Evolutionary conservation across 192 early-diverging fungal species (phyloP).

Genomic region (Coemansia umbellata): DNA sequence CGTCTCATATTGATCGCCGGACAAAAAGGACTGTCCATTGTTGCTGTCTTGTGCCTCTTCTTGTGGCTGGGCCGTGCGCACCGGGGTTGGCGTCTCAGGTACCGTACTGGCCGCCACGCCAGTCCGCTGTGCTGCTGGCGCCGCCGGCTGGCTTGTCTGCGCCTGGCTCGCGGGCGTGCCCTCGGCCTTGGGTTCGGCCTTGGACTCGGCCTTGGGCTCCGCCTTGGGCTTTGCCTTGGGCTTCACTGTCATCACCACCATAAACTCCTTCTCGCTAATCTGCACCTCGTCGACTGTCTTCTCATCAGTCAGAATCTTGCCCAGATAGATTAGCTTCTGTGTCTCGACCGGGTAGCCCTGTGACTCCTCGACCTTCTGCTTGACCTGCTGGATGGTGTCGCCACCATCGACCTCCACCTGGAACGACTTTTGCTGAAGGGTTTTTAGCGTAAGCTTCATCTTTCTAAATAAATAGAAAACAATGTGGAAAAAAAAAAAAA

Average conservation of each 20-base stretch:
- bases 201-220: conserved; percentile 23
- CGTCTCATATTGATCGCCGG: conserved; percentile 73
- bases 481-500: no score
- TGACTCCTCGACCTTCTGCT: conserved; percentile 67
- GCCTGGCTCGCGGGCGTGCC: conserved; percentile 33
- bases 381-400: conserved; percentile 69
- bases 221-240: conserved; percentile 35
- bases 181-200: conserved; percentile 3
- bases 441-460: conserved; percentile 86
- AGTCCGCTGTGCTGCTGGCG: conserved; percentile 39
- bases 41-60: neutral
- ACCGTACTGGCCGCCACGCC: conserved; percentile 16
- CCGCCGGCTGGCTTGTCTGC: conserved; percentile 34
- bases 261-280: conserved; percentile 87
- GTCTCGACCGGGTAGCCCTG: conserved; percentile 66
- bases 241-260: conserved; percentile 95
- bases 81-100: conserved; percentile 42
- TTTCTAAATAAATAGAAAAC: no score
- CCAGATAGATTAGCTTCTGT: conserved; percentile 86
- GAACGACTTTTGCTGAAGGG: conserved; percentile 82
- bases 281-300: conserved; percentile 69
- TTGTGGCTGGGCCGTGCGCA: conserved; percentile 26
- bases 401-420: conserved; percentile 69
- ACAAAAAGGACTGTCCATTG: conserved; percentile 17
- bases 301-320: conserved; percentile 83